phyloP scores from a whole-genome alignment of 2,329 filamentous ascomycete species.

The Colletotrichum sp. region DNA sequence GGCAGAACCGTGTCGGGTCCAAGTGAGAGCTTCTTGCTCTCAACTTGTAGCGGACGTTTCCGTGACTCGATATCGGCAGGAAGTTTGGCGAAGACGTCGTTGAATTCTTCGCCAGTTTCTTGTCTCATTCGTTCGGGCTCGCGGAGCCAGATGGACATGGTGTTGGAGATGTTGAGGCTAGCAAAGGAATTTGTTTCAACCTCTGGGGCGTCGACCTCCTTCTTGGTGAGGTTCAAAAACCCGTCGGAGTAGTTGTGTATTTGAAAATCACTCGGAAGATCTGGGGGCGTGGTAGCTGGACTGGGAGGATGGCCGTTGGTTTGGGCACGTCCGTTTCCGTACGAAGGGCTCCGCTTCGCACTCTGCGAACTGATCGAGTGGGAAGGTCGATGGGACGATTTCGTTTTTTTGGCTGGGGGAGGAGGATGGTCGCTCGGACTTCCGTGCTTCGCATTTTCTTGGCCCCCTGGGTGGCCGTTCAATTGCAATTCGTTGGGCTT shows the following conservation, averaged over 20 bases:
- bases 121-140: constrained; percentile 72
- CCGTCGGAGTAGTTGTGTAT: constrained; percentile 75
- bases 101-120: constrained; percentile 68
- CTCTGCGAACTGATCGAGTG: constrained; percentile 76
- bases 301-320: constrained; percentile 68
- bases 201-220: constrained; percentile 61
- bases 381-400: constrained; percentile 80
- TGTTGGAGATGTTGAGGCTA: constrained; percentile 75
- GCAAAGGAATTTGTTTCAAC: constrained; percentile 79
- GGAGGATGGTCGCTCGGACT: constrained; percentile 54
- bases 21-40: constrained; percentile 51
- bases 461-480: constrained; percentile 69
- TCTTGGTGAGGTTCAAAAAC: constrained; percentile 77
- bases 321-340: constrained; percentile 67
- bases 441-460: constrained; percentile 57
- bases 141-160: constrained; percentile 79
- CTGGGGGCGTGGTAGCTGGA: constrained; percentile 77
- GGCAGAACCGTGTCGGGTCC: constrained; percentile 62
- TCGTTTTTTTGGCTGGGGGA: constrained; percentile 77
- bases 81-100: constrained; percentile 71
- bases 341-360: constrained; percentile 67
- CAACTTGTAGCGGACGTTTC: constrained; percentile 53
- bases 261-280: constrained; percentile 65
- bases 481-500: constrained; percentile 72
- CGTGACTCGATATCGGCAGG: constrained; percentile 48